Evolutionary conservation across 2,329 filamentous ascomycete species (phyloP).

Genomic region (Trichoderma atroviride): DNA sequence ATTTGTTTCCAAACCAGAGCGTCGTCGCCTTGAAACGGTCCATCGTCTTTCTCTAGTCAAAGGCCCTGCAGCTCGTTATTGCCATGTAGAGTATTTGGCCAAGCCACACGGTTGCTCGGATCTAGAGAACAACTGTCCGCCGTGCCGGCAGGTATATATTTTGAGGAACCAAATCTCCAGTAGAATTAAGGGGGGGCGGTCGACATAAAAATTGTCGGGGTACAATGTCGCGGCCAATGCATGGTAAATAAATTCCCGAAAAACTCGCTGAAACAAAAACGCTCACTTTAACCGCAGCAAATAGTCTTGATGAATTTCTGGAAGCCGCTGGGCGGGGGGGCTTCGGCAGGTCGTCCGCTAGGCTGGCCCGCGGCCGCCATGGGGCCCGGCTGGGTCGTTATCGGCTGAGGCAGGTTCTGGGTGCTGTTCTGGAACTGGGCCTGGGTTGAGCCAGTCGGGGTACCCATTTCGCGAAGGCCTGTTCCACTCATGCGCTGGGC

Average conservation of each 20-base stretch:
- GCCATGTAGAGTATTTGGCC: constrained; percentile 1
- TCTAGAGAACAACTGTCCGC: constrained; percentile 10
- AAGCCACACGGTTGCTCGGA: constrained; percentile 3
- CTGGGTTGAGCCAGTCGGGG: constrained; percentile 87
- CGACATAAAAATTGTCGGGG: constrained; percentile 20
- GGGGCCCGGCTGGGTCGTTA: constrained; percentile 62
- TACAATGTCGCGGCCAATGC: constrained; percentile 23
- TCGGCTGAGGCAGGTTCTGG: constrained; percentile 75
- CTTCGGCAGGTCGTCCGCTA: constrained; percentile 63
- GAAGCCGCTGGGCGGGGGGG: constrained; percentile 73
- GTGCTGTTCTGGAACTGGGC: constrained; percentile 97
- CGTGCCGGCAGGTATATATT: constrained; percentile 3
- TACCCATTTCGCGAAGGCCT: constrained; percentile 74
- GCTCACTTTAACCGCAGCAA: constrained; percentile 73
- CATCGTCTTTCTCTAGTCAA: constrained; percentile 9
- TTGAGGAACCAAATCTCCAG: constrained; percentile 19
- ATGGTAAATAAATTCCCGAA: constrained; percentile 36
- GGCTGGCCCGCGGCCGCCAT: constrained; percentile 57
- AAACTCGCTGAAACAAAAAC: constrained; percentile 16
- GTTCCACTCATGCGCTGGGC: constrained; percentile 76
- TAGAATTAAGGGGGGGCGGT: constrained; percentile 22
- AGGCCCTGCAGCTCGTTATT: background rate
- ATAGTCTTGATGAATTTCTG: constrained; percentile 92
- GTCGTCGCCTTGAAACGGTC: constrained; percentile 6
- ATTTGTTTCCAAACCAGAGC: constrained; percentile 17